Base-by-base conservation (phyloP, 1,284 basidiomycete species). In the Vanrija sp. region DNA sequence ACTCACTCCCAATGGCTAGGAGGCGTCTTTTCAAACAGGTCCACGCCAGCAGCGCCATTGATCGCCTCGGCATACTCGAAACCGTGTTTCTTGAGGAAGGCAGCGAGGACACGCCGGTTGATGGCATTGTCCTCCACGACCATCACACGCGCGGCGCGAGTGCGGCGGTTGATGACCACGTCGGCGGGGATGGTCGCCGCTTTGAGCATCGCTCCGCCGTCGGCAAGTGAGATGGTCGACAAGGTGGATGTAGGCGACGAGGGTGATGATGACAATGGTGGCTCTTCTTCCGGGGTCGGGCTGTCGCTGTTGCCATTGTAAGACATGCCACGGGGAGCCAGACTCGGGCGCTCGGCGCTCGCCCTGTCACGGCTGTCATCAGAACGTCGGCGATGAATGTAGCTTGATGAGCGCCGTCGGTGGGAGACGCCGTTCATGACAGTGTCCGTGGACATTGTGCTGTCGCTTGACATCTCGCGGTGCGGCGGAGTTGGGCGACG, bases 11-110 rank as follows among this genome's bases (percentile, higher is more conserved):
- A 77, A 56, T 68, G 66, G 45, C 70, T 73, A 23, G 62, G 59
- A 83, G 68, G 92, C 85, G 54, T 83, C 82, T 6, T 84, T 56
- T 82, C 79, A 69, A 88, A 95, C 22, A 85, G 76, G n/a, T 83
- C 82, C 16, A 96, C 89, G 14, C 90, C 91, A 54, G 89, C 85
- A 48, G 83, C 82, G 7, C 93, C 93, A 65, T 96, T 87, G 2
- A 84, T 83, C 1, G 92, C 90, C 64, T 89, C 85, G 41, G 83
- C 78, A 66, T 81, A 88, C 45, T 88, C 84, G 66, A 86, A 89
- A 18, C 86, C 86, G 41, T 48, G 50, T 39, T 83, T 83, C 52
- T 73, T 81, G 37, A 95, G 78, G 86, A 90, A 96, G 57, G 88
- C 88, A 24, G 83, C 81, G 82, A 93, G 65, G 8, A 73, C 65